Evolutionary conservation across 176 grass and related monocot species (phyloP).

Genomic region (Oryza meyeriana): DNA sequence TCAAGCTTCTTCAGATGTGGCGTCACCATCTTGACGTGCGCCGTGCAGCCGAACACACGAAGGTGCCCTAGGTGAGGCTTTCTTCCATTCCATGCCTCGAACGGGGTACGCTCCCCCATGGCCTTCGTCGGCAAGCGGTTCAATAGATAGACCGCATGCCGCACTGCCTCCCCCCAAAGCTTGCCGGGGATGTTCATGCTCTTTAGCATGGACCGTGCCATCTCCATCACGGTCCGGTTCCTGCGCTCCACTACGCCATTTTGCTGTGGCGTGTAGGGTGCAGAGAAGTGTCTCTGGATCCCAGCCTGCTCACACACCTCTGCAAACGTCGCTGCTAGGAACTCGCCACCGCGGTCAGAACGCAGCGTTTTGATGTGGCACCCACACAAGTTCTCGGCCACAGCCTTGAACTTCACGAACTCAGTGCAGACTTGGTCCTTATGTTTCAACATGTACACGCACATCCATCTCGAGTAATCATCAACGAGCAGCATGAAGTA

Average conservation of each 20-base stretch:
- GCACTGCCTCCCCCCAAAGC: neutral
- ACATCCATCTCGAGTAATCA: neutral
- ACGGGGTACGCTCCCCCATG: too few relatives aligned
- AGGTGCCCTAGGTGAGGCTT: too few relatives aligned
- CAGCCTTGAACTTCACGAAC: neutral
- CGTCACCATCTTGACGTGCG: too few relatives aligned
- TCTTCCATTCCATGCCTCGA: too few relatives aligned
- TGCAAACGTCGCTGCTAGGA: neutral
- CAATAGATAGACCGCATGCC: neutral
- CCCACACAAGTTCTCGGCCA: neutral
- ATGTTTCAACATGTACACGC: neutral
- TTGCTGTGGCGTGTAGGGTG: neutral
- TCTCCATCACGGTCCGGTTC: neutral
- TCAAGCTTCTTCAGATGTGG: too few relatives aligned
- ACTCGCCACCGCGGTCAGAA: neutral
- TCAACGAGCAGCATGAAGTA: neutral
- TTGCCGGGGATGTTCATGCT: neutral
- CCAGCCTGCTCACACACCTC: neutral
- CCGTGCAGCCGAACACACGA: too few relatives aligned
- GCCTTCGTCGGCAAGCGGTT: neutral
- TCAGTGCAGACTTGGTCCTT: neutral
- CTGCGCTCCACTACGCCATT: neutral
- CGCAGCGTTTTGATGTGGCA: neutral
- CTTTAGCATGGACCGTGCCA: neutral
- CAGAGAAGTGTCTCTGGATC: neutral